Evolutionary conservation across 2,329 filamentous ascomycete species (phyloP), one percentile per base, ranked within the genome.

Genomic region (Aspergillus awamori): DNA sequence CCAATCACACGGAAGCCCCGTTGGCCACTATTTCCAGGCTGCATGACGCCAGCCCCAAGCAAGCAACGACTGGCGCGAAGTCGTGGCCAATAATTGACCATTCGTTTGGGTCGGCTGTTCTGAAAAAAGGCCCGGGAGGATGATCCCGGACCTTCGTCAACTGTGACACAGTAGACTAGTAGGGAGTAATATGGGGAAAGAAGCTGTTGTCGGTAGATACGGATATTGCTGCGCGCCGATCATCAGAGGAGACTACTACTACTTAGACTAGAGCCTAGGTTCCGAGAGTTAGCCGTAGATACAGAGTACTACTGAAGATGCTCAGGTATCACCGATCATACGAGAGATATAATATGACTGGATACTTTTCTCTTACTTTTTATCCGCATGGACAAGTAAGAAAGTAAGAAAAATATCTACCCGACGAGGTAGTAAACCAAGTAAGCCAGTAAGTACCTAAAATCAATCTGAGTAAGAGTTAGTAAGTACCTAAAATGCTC

Each of bases 21-120:
- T 60, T 57, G 48, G 57, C 65, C 67, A 72, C 72, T 72, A 73
- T 70, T 69, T 66, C 59, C 68, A 70, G 63, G 53, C 43, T 72
- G 70, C 72, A 74, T 75, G 71, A 74, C 70, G 72, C 71, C 68
- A 75, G 53, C 45, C 65, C 63, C 47, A 67, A 64, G 62, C 52
- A 64, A 73, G 51, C 43, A 69, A 59, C 53, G 66, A 62, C 57
- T 48, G 59, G 61, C 28, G 56, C 67, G 66, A 67, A 63, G 70
- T 72, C 66, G 69, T 72, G 56, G 17, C 15, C 52, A 61, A 53
- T 69, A 57, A 67, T 69, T 68, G 67, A 65, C 55, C 54, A 47
- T 55, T 59, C 49, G 57, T 15, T 54, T 58, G 58, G 61, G 60
- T 41, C 45, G 49, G 28, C 58, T 30, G 39, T 30, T 54, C 53